Conservation (phyloP, 306 rosid species). For the Malus sieversii region DNA sequence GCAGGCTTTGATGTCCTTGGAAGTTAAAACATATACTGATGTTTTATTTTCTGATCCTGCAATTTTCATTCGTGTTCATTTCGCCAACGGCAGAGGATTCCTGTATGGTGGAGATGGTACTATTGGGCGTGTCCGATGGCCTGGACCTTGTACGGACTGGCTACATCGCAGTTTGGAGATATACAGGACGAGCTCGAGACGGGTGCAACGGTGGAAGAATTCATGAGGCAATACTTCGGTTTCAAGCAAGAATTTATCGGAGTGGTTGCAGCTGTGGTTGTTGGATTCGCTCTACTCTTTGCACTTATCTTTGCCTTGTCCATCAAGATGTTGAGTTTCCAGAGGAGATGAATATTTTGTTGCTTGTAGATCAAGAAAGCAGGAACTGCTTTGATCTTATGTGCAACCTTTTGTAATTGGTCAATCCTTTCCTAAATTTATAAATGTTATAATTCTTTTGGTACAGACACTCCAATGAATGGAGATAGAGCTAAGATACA, state of each 20-base stretch:
- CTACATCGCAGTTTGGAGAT: constrained; percentile 53
- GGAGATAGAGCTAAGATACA: no score
- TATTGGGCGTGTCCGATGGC: constrained; percentile 44
- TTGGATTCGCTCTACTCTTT: constrained; percentile 7
- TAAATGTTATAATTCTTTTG: neutral
- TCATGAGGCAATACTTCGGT: constrained; percentile 9
- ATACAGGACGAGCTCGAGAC: constrained; percentile 5
- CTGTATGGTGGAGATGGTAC: constrained; percentile 63
- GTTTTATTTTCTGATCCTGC: neutral
- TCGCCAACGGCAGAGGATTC: constrained; percentile 33
- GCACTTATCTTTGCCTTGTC: constrained; percentile 11
- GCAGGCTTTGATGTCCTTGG: neutral
- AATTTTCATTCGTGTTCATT: neutral
- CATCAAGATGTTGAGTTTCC: constrained; percentile 9
- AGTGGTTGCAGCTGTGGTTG: constrained; percentile 6
- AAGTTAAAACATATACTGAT: neutral
- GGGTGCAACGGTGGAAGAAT: constrained; percentile 4
- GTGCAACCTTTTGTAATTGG: neutral
- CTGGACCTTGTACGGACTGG: constrained; percentile 61
- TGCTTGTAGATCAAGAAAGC: neutral
- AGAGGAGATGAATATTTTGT: neutral
- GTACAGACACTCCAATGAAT: no score
- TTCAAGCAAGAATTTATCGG: constrained; percentile 14
- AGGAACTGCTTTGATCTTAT: neutral
- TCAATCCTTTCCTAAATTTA: neutral